A percentile compares a stretch with the other conserved stretches of the same genome.
Conservation (phyloP, 257 asterid species). For the Solanum dulcamara region DNA sequence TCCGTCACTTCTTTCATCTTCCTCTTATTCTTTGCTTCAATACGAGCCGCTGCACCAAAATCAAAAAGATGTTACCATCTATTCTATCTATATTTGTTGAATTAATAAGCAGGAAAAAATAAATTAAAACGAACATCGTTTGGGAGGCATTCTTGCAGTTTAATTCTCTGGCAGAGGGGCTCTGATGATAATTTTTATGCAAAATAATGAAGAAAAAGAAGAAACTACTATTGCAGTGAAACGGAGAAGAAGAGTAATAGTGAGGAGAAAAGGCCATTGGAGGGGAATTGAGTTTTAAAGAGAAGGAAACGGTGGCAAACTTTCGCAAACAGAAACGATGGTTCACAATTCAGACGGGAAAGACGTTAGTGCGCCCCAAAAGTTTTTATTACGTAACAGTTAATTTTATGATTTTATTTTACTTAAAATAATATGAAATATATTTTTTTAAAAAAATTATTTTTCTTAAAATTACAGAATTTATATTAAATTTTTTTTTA, state of each 20-base stretch:
- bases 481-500: background rate
- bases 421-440: background rate
- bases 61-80: background rate
- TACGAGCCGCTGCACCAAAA: background rate
- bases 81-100: background rate
- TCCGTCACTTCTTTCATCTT: conserved; percentile 21
- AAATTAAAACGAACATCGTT: background rate
- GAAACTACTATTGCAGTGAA: background rate
- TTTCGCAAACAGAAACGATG: background rate
- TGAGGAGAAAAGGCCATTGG: background rate
- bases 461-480: too few species aligned
- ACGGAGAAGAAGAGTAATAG: background rate
- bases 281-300: conserved; percentile 4
- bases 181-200: background rate
- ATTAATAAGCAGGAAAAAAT: background rate
- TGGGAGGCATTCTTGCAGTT: background rate
- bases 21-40: conserved; percentile 14
- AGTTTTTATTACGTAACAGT: background rate
- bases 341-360: background rate
- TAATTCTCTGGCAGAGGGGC: background rate
- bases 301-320: conserved; percentile 27
- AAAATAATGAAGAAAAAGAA: background rate
- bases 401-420: background rate
- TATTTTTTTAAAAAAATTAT: too few species aligned
- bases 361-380: background rate